phyloP scores from a whole-genome alignment of 306 rosid species.

The Trifolium repens region DNA sequence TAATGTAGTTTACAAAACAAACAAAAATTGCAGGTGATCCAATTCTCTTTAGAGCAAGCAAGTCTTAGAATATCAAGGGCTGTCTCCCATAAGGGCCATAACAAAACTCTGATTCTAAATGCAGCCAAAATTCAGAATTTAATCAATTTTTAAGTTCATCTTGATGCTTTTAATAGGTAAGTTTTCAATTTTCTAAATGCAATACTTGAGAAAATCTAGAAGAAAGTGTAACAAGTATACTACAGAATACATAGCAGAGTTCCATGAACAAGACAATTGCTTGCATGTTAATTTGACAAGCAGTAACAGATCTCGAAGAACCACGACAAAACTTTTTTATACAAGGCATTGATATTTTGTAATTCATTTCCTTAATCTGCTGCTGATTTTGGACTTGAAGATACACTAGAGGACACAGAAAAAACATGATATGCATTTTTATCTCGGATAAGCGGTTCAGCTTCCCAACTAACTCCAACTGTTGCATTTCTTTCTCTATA shows the following conservation, averaged over 20 bases:
- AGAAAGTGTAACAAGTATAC: not conserved
- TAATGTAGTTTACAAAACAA: too few species aligned
- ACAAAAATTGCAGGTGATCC: not conserved
- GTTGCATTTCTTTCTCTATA: slow-evolving; percentile 59
- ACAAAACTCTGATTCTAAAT: not conserved
- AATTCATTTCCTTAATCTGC: slow-evolving; percentile 56
- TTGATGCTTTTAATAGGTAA: not conserved
- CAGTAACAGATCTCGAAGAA: slow-evolving; percentile 16
- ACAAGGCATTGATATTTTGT: slow-evolving; percentile 26
- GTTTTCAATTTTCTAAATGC: not conserved
- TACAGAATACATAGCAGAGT: not conserved
- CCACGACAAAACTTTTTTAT: slow-evolving; percentile 31
- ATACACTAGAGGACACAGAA: slow-evolving; percentile 32
- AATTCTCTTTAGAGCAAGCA: too few species aligned
- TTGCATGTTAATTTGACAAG: not conserved
- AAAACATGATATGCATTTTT: slow-evolving; percentile 41
- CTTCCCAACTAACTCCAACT: slow-evolving; percentile 40
- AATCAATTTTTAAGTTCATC: not conserved
- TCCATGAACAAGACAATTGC: not conserved
- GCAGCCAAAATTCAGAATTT: not conserved
- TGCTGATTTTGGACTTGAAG: slow-evolving; percentile 46
- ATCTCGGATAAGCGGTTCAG: slow-evolving; percentile 71
- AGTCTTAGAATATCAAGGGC: not conserved
- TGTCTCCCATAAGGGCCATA: not conserved
- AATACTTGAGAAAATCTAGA: not conserved